Base-by-base conservation (phyloP, 2,329 filamentous ascomycete species). In the Xylaria sp. region DNA sequence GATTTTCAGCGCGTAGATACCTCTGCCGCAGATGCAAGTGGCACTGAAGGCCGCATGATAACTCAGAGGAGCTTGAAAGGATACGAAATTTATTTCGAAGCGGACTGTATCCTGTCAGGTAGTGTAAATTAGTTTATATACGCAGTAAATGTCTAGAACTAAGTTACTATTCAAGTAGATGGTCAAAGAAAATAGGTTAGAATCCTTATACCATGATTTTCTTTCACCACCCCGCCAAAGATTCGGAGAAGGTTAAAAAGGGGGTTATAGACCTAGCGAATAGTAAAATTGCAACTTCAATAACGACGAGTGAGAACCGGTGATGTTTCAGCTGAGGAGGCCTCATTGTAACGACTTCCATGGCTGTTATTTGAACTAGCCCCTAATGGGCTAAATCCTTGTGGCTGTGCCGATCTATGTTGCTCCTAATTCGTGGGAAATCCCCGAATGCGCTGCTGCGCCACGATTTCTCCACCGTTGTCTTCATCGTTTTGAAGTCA, bases 391-490 rank as follows among this genome's bases (percentile, higher is more conserved):
- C 31, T 20, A 26, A 54, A 33, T 26, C 2, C 9, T 9, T 31
- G 46, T 31, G 59, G 59, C 59, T 62, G 33, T 36, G 59, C 59
- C 6, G 9, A 33, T 17, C 46, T 53, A 44, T 31, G 20, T 28
- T 4, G 17, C 11, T 53, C 5, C 13, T n/a, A 38, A 53, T 49
- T 53, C 3, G 17, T 33, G 7, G 13, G 6, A 9, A 53, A 7
- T 20, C 17, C 28, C 28, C 6, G 7, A 54, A 48, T 23, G 58
- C 48, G 53, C 36, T 49, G 38, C 66, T 66, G 66, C 66, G 66
- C 66, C 66, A 68, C 66, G 5, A 59, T 59, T 59, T n/a, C 54
- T 54, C 15, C 33, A 33, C 33, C 33, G 6, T 10, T 10, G 33
- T 33, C 33, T 33, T 33, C 33, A 33, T 33, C 17, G 9, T 42